phyloP scores from a whole-genome alignment of 306 rosid species.

The Corylus americana region DNA sequence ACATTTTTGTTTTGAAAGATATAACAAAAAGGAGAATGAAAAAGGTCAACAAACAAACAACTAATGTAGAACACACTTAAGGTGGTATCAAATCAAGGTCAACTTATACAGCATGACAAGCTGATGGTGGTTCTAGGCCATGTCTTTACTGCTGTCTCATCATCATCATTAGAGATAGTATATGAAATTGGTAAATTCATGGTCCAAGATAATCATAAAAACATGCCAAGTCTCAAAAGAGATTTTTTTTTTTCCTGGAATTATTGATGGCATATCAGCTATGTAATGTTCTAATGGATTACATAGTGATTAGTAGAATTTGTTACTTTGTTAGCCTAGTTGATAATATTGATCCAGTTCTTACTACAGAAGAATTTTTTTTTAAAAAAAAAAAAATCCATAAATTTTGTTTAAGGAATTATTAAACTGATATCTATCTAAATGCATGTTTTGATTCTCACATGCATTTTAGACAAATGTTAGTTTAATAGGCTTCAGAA shows the following conservation, averaged over 20 bases:
- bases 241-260: not conserved
- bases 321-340: not conserved
- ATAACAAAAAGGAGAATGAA: too few species aligned
- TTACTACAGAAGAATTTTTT: not conserved
- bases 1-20: too few species aligned
- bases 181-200: not conserved
- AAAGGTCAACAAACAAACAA: not conserved
- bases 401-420: not conserved
- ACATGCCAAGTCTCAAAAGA: not conserved
- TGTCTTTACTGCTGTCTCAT: not conserved
- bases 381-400: not conserved
- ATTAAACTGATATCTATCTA: too few species aligned
- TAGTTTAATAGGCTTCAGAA: too few species aligned
- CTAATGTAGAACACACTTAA: not conserved
- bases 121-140: not conserved
- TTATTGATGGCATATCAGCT: not conserved
- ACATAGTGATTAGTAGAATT: not conserved
- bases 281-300: not conserved
- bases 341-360: not conserved
- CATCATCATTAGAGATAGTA: not conserved
- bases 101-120: not conserved
- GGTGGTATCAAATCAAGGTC: not conserved
- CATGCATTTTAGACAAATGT: too few species aligned
- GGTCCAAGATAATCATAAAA: not conserved
- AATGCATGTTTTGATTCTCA: too few species aligned